Conservation (phyloP, 345 rosid species). For the Leavenworthia alabamica region DNA sequence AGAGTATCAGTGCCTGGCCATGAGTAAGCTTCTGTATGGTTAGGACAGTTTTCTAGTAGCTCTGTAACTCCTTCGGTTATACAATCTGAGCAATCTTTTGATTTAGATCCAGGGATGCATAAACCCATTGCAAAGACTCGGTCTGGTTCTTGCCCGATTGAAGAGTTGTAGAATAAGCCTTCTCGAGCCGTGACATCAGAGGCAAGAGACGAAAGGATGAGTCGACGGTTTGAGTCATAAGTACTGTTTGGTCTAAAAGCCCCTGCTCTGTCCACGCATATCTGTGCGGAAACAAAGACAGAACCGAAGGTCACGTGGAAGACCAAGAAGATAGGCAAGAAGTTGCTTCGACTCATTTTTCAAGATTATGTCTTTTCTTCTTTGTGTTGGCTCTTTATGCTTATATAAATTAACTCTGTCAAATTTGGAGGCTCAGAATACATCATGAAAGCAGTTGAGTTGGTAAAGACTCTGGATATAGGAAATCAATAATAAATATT, state of each 20-base stretch:
- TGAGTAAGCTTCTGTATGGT: constrained; percentile 16
- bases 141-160: constrained; percentile 5
- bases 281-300: background rate
- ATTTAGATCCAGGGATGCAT: constrained; percentile 15
- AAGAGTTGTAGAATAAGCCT: constrained; percentile 1
- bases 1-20: constrained; percentile 15
- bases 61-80: background rate
- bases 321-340: background rate
- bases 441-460: too few relatives aligned
- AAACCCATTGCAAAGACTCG: constrained; percentile 28
- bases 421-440: background rate
- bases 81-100: constrained; percentile 28
- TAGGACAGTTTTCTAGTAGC: constrained; percentile 17
- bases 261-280: background rate
- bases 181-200: constrained; percentile 11
- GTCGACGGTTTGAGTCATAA: constrained; percentile 9
- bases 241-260: constrained; percentile 8
- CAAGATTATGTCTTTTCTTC: background rate
- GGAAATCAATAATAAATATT: too few relatives aligned
- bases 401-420: background rate
- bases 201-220: constrained; percentile 20
- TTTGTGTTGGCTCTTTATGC: too few relatives aligned
- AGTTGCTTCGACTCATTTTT: background rate
- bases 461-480: too few relatives aligned
- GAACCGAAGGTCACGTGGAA: background rate